Evolutionary conservation across 495 filamentous ascomycete genomes (phyloP).

Genomic region (Trichoderma erinaceum): DNA sequence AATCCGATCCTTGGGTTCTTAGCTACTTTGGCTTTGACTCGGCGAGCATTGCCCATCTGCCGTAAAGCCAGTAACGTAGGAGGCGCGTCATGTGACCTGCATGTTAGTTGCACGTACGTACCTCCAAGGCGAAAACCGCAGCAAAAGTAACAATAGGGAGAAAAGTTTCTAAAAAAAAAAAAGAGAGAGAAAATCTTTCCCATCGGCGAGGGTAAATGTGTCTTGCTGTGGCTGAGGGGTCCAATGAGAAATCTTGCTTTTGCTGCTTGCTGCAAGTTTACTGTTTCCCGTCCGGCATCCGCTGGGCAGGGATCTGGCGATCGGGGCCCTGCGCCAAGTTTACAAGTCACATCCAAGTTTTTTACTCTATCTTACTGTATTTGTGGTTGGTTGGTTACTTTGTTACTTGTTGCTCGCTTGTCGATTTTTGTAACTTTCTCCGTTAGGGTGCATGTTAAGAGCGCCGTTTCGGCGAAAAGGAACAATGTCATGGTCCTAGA

Average conservation of each 20-base stretch:
- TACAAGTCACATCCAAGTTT: background rate
- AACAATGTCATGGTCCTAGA: too few relatives aligned
- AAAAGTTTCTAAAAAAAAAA: background rate
- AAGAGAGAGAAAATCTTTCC: background rate
- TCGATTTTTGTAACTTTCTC: too few relatives aligned
- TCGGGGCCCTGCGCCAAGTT: background rate
- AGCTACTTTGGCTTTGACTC: too few relatives aligned
- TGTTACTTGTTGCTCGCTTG: too few relatives aligned
- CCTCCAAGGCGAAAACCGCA: background rate
- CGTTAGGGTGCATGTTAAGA: too few relatives aligned
- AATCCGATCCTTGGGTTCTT: too few relatives aligned
- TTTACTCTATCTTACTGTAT: too few relatives aligned
- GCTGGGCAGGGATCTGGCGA: background rate
- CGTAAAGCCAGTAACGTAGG: background rate
- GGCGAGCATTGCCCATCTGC: too few relatives aligned
- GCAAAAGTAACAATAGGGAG: too few relatives aligned
- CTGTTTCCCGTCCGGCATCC: background rate
- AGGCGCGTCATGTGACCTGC: background rate
- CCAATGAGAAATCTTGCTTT: conserved; percentile 11
- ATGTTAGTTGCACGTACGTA: background rate
- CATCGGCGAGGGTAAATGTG: background rate
- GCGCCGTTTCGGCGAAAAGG: too few relatives aligned
- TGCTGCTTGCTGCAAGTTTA: too few relatives aligned
- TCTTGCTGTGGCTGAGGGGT: background rate
- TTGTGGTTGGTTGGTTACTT: too few relatives aligned